Evolutionary conservation across 495 filamentous ascomycete genomes (phyloP).

Genomic region (Mycothermus thermophilus): DNA sequence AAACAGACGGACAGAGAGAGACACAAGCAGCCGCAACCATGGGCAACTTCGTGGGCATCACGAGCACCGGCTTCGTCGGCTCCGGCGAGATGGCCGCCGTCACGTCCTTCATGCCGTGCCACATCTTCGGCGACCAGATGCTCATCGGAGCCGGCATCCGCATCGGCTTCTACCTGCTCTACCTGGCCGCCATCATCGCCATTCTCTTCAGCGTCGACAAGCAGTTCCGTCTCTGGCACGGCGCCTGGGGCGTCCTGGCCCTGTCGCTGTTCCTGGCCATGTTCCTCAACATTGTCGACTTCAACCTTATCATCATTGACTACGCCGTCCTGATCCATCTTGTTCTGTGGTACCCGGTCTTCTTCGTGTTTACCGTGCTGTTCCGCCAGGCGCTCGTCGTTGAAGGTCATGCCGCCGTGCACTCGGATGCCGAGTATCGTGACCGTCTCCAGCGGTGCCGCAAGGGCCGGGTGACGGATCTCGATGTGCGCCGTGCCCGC

Average conservation of each 20-base stretch:
- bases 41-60: conserved; percentile 17
- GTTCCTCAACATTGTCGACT: conserved; percentile 15
- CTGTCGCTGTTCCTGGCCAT: conserved; percentile 18
- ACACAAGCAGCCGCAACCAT: conserved; percentile 2
- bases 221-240: conserved; percentile 22
- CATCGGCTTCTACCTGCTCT: conserved; percentile 20
- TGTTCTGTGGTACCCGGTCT: conserved; percentile 22
- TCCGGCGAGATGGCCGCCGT: conserved; percentile 18
- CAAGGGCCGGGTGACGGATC: conserved; percentile 5
- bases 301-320: conserved; percentile 19
- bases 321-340: conserved; percentile 20
- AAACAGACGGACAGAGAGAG: background rate
- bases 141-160: conserved; percentile 20
- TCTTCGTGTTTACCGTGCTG: conserved; percentile 17
- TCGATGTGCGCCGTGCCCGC: conserved; percentile 13
- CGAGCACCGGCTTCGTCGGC: conserved; percentile 19
- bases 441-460: conserved; percentile 10
- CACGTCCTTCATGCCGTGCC: conserved; percentile 18
- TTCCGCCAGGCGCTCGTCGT: conserved; percentile 17
- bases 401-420: background rate
- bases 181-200: conserved; percentile 16
- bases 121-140: conserved; percentile 23
- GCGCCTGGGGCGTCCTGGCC: conserved; percentile 17
- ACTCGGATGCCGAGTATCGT: conserved; percentile 12
- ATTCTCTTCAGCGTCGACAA: conserved; percentile 19